Evolutionary conservation across 1,284 basidiomycete species (phyloP).

Genomic region (Coriolopsis trogii): DNA sequence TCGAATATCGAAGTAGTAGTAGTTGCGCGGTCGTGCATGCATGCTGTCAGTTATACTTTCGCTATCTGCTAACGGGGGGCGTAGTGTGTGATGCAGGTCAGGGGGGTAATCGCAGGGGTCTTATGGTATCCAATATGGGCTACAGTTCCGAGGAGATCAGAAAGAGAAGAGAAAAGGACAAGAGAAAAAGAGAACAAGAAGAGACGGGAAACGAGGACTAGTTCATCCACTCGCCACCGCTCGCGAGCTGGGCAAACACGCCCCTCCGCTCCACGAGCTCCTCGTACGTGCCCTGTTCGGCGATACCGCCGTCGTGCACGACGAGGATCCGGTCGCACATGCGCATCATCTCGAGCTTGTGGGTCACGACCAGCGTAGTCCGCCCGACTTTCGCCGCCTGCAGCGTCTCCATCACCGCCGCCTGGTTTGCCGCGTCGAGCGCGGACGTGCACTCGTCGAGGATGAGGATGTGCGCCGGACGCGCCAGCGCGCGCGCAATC

Average conservation of each 20-base stretch:
- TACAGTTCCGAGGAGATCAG: neutral
- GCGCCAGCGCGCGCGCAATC: slow-evolving; percentile 87
- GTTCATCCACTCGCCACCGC: slow-evolving; percentile 83
- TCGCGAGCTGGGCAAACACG: slow-evolving; percentile 81
- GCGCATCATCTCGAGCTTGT: slow-evolving; percentile 90
- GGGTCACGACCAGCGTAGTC: slow-evolving; percentile 92
- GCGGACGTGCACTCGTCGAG: slow-evolving; percentile 95
- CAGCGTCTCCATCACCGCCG: slow-evolving; percentile 80
- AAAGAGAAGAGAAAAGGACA: slow-evolving; percentile 1
- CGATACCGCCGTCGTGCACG: slow-evolving; percentile 75
- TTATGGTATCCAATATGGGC: slow-evolving; percentile 21
- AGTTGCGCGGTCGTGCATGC: slow-evolving; percentile 5
- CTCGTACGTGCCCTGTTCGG: slow-evolving; percentile 81
- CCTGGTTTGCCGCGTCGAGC: slow-evolving; percentile 83
- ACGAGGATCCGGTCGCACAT: slow-evolving; percentile 91
- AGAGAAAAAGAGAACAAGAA: slow-evolving; percentile 1
- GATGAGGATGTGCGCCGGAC: slow-evolving; percentile 75
- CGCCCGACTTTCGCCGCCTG: slow-evolving; percentile 61
- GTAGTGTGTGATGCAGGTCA: slow-evolving; percentile 4
- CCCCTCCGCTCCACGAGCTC: slow-evolving; percentile 71
- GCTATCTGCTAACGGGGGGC: slow-evolving; percentile 16
- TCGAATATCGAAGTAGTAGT: slow-evolving; percentile 28
- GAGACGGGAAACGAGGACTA: slow-evolving; percentile 14
- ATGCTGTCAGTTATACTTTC: slow-evolving; percentile 24
- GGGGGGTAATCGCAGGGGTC: slow-evolving; percentile 4